Evolutionary conservation across 192 early-diverging fungal species (phyloP), one percentile per base, ranked within the genome.

Genomic region (Jimgerdemannia flammicorona): DNA sequence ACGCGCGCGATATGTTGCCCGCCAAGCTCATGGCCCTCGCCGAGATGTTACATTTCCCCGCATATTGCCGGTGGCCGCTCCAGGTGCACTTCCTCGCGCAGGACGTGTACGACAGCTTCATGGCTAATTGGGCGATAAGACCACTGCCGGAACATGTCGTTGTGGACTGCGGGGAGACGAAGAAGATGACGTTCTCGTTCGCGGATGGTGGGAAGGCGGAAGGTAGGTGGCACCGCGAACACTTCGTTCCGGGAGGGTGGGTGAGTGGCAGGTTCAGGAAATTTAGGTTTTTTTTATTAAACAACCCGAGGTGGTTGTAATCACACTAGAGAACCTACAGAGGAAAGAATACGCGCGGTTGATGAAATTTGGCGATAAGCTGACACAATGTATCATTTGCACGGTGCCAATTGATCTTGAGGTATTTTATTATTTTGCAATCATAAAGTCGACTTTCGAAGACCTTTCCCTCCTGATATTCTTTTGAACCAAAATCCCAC

Each of bases 21-120:
- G 72, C 71, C 19, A 66, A 42, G 14, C 76, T 59, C 49, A 14
- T 14, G 0, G 49, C 14, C 8, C 49, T 59, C 14, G 49, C 49
- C 6, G 49, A 59, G 49, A 59, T 59, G 49, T 14, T 59, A 59
- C 49, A 59, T 14, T 59, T 59, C 14, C 8, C 49, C 14, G 49
- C 76, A 3, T 77, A 72, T 41, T 72, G 49, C 43, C 43, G 17
- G 29, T 54, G 70, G 63, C 76, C 76, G 59, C 44, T 77, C 9
- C 66, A 77, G 40, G 29, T 77, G 44, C 65, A 59, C 40, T 77
- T 77, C 67, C 40, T 54, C 20, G 14, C 43, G 7, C 76, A 65
- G 4, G 64, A 44, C 42, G 63, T 66, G 65, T 64, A 66, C 41
- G n/a, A 40, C 3, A 17, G 69, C 4, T 77, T 77, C 44, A 29